Evolutionary conservation across 2,329 filamentous ascomycete species (phyloP), one percentile per base, ranked within the genome.

Genomic region (Ceratocystis variospora): DNA sequence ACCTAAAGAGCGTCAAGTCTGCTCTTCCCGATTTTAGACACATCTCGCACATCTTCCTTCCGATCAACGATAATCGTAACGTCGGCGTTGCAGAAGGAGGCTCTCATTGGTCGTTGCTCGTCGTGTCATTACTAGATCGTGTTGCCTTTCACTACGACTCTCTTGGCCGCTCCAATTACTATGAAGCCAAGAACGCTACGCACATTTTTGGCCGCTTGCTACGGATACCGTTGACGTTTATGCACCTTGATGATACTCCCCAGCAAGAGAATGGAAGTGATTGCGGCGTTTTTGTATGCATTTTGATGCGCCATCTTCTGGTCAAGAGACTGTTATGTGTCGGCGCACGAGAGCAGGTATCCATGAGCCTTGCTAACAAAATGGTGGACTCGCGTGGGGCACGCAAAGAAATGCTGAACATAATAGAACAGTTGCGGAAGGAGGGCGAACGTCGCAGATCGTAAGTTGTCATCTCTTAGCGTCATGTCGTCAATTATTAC

Each of bases 131-230:
- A 50, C 85, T 96, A 62, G 94, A 99, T 73, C 86, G 90, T 7
- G 86, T 96, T 1, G 90, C 93, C 0, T 99, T 99, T 75, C 94
- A 99, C 79, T 99, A 99, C 77, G 94, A 99, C 77, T 93, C 88
- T 0, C 80, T 97, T 31, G 83, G 83, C 1, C 85, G 86, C 1
- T 82, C 84, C 48, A 97, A 99, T 75, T 83, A 84, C 68, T 77
- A 80, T 53, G 89, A 95, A 70, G 94, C 90, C 0, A 81, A 82
- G 63, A 77, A 82, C 1, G 87, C 88, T 5, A 84, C 87, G 0
- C 77, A 82, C 61, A 89, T 90, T 71, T 79, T 99, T 55, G 80
- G 83, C 31, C 77, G 79, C 41, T 77, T 97, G 37, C 80, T 97
- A 0, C 80, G 81, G 44, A 82, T 83, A 67, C 80, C 80, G 4